phyloP scores from a whole-genome alignment of 169 alveolate genomes.

The Plasmodium reichenowi region DNA sequence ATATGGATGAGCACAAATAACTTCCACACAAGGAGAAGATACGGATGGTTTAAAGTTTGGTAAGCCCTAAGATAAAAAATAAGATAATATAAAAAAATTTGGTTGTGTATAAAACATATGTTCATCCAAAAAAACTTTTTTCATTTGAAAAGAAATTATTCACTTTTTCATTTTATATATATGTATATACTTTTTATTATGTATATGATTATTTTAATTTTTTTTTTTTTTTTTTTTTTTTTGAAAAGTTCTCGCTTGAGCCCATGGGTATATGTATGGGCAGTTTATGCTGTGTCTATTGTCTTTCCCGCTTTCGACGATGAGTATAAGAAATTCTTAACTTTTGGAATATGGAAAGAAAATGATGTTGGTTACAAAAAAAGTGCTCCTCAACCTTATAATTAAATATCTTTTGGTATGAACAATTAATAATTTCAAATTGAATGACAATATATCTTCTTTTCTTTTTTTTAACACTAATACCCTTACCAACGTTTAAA shows the following conservation, averaged over 20 bases:
- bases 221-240: neutral
- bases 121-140: no score
- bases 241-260: constrained; percentile 79
- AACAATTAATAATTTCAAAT: no score
- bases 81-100: neutral
- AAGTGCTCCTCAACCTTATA: constrained; percentile 77
- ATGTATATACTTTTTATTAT: neutral
- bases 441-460: no score
- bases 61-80: constrained; percentile 21
- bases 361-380: constrained; percentile 85
- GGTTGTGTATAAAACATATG: neutral
- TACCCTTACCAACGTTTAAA: no score
- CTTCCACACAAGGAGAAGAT: constrained; percentile 82
- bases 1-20: constrained; percentile 87
- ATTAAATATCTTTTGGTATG: constrained; percentile 13
- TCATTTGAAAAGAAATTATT: no score
- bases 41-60: constrained; percentile 86
- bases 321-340: constrained; percentile 77
- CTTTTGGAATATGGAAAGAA: constrained; percentile 84
- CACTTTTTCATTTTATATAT: neutral
- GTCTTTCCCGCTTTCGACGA: constrained; percentile 80
- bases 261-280: constrained; percentile 81
- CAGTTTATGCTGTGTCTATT: constrained; percentile 78
- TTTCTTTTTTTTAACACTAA: no score
- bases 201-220: neutral